These are phyloP conservation scores for Phoma sp. DNA, from an alignment of 2,329 filamentous ascomycete species.

Conservation along the genomic window DNA sequence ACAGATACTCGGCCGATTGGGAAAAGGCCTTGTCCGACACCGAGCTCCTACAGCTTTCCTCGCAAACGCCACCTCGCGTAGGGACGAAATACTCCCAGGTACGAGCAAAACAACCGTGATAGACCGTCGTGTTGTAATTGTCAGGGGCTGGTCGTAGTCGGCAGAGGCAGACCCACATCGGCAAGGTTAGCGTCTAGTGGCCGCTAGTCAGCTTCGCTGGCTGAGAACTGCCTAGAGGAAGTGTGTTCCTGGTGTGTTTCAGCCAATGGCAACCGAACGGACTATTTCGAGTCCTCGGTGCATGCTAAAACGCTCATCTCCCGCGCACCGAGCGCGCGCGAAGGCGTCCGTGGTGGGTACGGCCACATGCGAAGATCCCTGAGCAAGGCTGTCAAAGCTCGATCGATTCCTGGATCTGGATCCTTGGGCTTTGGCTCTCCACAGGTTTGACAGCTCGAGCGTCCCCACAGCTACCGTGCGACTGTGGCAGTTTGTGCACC, in stretches of 20 bases:
- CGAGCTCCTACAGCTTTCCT: background rate
- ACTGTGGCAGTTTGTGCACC: background rate
- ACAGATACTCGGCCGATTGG: background rate
- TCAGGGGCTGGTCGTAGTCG: slow-evolving; percentile 4
- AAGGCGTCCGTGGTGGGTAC: slow-evolving; percentile 11
- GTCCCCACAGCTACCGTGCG: background rate
- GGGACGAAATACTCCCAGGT: background rate
- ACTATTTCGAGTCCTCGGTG: slow-evolving; percentile 6
- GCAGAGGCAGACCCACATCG: slow-evolving; percentile 6
- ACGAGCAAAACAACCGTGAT: background rate
- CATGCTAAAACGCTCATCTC: slow-evolving; percentile 5
- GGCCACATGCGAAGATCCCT: slow-evolving; percentile 4
- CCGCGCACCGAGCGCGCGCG: slow-evolving; percentile 5
- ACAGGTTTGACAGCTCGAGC: slow-evolving; percentile 4
- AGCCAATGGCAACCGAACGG: slow-evolving; percentile 7
- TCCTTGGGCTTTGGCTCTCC: background rate
- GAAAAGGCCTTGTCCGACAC: background rate
- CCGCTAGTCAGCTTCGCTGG: slow-evolving; percentile 1
- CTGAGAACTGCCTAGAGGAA: slow-evolving; percentile 2
- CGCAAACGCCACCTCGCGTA: slow-evolving; percentile 10
- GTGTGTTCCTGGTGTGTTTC: slow-evolving; percentile 15
- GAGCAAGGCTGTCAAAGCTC: slow-evolving; percentile 8
- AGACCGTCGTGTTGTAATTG: slow-evolving; percentile 2
- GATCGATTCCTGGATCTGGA: slow-evolving; percentile 13
- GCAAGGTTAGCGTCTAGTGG: background rate